Conservation (phyloP, 345 rosid species). For the Physaria fendleri region DNA sequence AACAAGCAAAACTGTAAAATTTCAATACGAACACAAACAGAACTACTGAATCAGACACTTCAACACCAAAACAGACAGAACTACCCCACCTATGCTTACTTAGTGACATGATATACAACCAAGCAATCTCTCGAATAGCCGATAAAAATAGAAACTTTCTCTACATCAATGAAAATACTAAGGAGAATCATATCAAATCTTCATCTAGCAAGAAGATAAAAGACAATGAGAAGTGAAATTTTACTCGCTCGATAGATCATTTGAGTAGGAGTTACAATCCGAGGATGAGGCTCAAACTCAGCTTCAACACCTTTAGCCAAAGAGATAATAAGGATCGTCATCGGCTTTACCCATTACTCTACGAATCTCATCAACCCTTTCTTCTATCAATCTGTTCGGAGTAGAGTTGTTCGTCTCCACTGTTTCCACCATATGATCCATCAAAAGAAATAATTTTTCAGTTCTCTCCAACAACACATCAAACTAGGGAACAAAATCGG, state of each 20-base stretch:
- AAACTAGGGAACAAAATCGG: not conserved
- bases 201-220: not conserved
- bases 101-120: not conserved
- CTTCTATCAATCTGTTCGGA: conserved; percentile 38
- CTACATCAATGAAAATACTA: not conserved
- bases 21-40: not conserved
- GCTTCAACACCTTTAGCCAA: conserved; percentile 94
- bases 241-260: conserved; percentile 88
- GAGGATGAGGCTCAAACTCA: conserved; percentile 67
- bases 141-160: not conserved
- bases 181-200: not conserved
- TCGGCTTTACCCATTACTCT: conserved; percentile 60
- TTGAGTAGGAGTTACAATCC: conserved; percentile 83
- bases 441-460: too few species aligned
- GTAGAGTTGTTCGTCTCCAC: conserved; percentile 14
- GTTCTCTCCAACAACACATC: not conserved
- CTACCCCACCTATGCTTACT: not conserved
- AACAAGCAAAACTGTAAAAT: not conserved
- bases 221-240: conserved; percentile 8
- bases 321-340: conserved; percentile 84
- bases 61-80: not conserved
- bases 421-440: conserved; percentile 15
- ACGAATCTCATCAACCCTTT: conserved; percentile 80
- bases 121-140: not conserved
- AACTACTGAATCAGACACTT: not conserved